Conservation (phyloP, 768 basidiomycete genomes). For the Amanita inopinata region DNA sequence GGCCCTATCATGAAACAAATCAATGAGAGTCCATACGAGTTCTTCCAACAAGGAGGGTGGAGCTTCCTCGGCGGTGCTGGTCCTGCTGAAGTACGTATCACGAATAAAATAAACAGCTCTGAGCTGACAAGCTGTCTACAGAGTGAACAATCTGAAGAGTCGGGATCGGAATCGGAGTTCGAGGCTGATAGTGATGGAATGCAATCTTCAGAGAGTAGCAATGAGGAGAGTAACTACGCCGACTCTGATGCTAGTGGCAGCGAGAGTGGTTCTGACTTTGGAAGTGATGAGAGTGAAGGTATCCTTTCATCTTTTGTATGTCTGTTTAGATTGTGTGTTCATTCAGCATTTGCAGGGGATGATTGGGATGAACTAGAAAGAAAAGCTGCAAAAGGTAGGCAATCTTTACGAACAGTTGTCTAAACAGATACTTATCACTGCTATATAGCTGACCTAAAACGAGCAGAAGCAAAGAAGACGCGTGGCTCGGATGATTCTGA, state of each 20-base stretch:
- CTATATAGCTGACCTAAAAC: constrained; percentile 38
- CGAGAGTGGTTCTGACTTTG: constrained; percentile 57
- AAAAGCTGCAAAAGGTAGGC: constrained; percentile 78
- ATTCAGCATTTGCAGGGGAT: constrained; percentile 41
- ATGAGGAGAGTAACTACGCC: constrained; percentile 60
- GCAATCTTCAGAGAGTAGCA: constrained; percentile 43
- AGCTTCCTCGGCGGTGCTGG: constrained; percentile 70
- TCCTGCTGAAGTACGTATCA: constrained; percentile 53
- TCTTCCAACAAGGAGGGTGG: constrained; percentile 98
- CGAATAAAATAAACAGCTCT: neutral
- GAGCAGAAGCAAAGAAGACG: constrained; percentile 29
- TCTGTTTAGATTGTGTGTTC: constrained; percentile 9
- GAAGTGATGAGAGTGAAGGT: constrained; percentile 40
- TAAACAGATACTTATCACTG: constrained; percentile 7
- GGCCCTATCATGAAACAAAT: constrained; percentile 97
- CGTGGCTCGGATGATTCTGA: constrained; percentile 47
- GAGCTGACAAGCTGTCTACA: constrained; percentile 11
- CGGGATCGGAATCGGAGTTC: constrained; percentile 43
- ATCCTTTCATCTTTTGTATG: constrained; percentile 9
- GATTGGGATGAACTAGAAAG: constrained; percentile 95
- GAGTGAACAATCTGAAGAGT: constrained; percentile 35
- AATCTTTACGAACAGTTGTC: constrained; percentile 11
- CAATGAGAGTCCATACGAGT: constrained; percentile 90
- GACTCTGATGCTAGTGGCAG: constrained; percentile 57
- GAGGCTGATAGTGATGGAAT: constrained; percentile 48